phyloP scores from a whole-genome alignment of 345 rosid species.

The Heritiera fomes region DNA sequence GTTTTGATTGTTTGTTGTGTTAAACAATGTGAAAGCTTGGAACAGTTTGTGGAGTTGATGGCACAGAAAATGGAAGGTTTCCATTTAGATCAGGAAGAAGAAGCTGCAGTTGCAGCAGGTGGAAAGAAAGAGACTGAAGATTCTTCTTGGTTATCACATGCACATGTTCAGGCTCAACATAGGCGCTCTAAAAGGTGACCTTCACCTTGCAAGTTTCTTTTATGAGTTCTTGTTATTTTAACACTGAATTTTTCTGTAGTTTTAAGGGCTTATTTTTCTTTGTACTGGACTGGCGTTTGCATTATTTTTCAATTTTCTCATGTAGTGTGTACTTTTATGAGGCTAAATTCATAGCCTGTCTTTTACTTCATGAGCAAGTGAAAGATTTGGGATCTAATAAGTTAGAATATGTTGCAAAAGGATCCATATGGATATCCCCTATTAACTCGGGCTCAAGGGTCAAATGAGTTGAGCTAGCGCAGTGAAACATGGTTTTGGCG shows the following conservation, averaged over 20 bases:
- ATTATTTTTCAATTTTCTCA: not conserved
- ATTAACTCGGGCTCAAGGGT: not conserved
- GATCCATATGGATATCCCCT: not conserved
- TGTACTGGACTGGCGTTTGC: not conserved
- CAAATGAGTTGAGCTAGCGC: not conserved
- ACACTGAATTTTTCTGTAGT: not conserved
- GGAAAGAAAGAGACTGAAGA: slow-evolving; percentile 31
- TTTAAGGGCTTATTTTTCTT: not conserved
- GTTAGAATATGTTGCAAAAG: not conserved
- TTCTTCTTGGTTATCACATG: slow-evolving; percentile 32
- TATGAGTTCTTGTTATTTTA: too few species aligned
- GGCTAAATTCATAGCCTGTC: not conserved
- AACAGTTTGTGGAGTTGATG: slow-evolving; percentile 21
- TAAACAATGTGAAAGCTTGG: slow-evolving; percentile 31
- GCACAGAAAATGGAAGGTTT: slow-evolving; percentile 44
- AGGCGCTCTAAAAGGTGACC: slow-evolving; percentile 80
- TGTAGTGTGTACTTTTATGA: not conserved
- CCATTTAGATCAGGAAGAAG: slow-evolving; percentile 32
- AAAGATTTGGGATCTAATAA: not conserved
- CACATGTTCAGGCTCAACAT: slow-evolving; percentile 42
- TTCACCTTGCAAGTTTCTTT: not conserved
- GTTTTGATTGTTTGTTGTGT: slow-evolving; percentile 4
- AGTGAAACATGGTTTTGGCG: too few species aligned
- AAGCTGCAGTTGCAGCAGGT: slow-evolving; percentile 2
- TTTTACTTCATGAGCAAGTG: not conserved